Base-by-base conservation (phyloP, 208 protist species). In the Crithidia brevicula region DNA sequence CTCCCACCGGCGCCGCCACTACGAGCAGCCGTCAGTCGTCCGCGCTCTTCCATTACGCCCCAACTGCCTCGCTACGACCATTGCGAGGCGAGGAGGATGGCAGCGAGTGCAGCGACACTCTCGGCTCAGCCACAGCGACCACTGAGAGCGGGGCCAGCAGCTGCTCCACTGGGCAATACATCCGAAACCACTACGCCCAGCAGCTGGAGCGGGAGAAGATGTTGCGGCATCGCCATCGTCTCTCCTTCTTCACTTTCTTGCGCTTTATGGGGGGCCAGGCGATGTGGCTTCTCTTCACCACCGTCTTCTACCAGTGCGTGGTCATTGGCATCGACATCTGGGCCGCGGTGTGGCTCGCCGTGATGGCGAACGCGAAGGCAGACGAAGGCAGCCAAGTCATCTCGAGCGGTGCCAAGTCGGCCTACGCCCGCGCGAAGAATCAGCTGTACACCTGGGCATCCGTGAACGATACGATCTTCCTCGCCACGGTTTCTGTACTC, bases 261-360 rank as follows among this genome's bases (percentile, higher is more conserved):
- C 63, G 68, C 23, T 86, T 85, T 45, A 79, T 90, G 74, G 84
- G 81, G 20, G 51, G 62, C 30, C 72, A 83, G 74, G 72, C 68
- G 56, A 18, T 83, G 51, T 85, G 81, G 77, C 64, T 87, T 1
- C 57, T 85, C 20, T 47, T 83, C 23, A 77, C 56, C 3, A 60
- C 56, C 15, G 27, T 77, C 5, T 20, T 80, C 0, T 82, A 91
- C 43, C 82, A 91, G 52, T 25, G 74, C 34, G 56, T 86, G 40
- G 59, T 47, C 15, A 61, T 83, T 8, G 63, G 74, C 40, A 45
- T 78, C 25, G 82, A 91, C 38, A 63, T 88, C 3, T 91, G 81
- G 81, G 42, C 82, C 15, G 77, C 69, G 53, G 53, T 83, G n/a
- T 87, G 79, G 77, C 77, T 85, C 31, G 38, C 67, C 13, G 53